Evolutionary conservation across 345 rosid species (phyloP).

Genomic region (Moricandia moricandioides): DNA sequence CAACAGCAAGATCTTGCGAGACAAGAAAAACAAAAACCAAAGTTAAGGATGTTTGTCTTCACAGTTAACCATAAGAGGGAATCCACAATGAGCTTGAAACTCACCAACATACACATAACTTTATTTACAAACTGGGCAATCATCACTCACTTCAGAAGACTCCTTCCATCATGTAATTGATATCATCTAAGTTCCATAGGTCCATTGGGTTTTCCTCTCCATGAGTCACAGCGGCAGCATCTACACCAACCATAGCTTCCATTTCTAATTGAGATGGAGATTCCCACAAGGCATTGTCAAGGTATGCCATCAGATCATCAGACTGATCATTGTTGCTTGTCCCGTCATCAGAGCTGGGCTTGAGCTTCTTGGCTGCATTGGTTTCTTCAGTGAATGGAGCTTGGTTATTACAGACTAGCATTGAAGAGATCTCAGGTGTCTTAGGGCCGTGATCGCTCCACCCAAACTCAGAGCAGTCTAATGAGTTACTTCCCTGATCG

Average conservation of each 20-base stretch:
- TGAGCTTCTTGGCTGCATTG: conserved; percentile 60
- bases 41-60: background rate
- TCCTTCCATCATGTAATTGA: conserved; percentile 47
- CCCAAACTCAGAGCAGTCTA: conserved; percentile 75
- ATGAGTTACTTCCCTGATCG: conserved; percentile 85
- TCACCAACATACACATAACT: conserved; percentile 33
- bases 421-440: conserved; percentile 80
- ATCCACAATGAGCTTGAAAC: background rate
- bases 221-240: conserved; percentile 40
- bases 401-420: conserved; percentile 46
- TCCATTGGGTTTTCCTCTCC: conserved; percentile 58
- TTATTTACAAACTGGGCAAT: conserved; percentile 28
- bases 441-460: conserved; percentile 71
- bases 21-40: conserved; percentile 3
- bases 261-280: conserved; percentile 61
- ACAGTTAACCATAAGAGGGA: background rate
- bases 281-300: conserved; percentile 63
- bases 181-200: conserved; percentile 83
- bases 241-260: conserved; percentile 58
- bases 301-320: conserved; percentile 56
- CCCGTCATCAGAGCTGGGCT: conserved; percentile 33
- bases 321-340: conserved; percentile 43
- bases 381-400: conserved; percentile 49
- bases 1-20: conserved; percentile 28
- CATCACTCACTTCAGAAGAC: conserved; percentile 47